Percentiles rank a stretch among this genome's conserved stretches.
phyloP scores from a whole-genome alignment of 495 filamentous ascomycete species.

The Glutinoglossum americanum region DNA sequence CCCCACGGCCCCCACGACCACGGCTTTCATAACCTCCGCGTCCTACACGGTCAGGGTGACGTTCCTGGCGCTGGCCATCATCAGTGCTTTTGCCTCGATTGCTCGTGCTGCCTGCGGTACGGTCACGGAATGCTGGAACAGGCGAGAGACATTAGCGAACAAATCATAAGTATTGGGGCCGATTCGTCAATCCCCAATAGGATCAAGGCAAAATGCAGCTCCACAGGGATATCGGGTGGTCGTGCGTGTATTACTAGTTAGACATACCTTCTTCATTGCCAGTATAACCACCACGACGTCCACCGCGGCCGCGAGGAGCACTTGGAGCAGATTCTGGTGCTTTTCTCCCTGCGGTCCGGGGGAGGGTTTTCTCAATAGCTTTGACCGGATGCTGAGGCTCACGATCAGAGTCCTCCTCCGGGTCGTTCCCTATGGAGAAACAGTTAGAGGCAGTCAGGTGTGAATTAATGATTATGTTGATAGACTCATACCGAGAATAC shows the following conservation, averaged over 20 bases:
- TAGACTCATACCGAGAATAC: conserved; percentile 56
- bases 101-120: conserved; percentile 54
- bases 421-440: conserved; percentile 51
- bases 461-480: background rate
- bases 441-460: conserved; percentile 4
- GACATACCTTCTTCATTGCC: conserved; percentile 72
- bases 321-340: conserved; percentile 39
- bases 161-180: background rate
- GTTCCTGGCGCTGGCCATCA: conserved; percentile 33
- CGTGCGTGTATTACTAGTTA: background rate
- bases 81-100: conserved; percentile 70
- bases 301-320: conserved; percentile 25
- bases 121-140: conserved; percentile 65
- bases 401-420: conserved; percentile 63
- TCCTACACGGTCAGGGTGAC: conserved; percentile 19
- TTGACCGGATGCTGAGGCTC: conserved; percentile 57
- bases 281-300: conserved; percentile 29
- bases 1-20: conserved; percentile 20
- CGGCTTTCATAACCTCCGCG: conserved; percentile 24
- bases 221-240: background rate
- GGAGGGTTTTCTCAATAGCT: conserved; percentile 64
- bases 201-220: conserved; percentile 5
- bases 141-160: background rate
- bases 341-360: conserved; percentile 75
- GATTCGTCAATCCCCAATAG: background rate